Percentiles rank a stretch among this genome's conserved stretches.
Evolutionary conservation across 2,329 filamentous ascomycete genomes (phyloP).

Genomic region (Botrytis pseudocinerea): DNA sequence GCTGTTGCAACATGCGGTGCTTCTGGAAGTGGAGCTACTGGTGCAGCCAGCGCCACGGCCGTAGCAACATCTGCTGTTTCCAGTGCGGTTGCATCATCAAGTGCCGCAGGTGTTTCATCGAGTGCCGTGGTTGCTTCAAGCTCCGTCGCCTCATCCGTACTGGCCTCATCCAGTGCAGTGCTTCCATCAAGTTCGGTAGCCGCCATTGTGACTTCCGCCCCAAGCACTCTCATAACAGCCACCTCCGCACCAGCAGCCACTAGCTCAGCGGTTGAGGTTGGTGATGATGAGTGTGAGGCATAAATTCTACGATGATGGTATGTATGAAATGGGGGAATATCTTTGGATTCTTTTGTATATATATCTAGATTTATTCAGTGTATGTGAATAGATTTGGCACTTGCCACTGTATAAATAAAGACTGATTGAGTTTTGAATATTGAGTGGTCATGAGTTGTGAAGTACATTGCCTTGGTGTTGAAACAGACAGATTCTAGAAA

Average conservation of each 20-base stretch:
- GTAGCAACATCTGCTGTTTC: not conserved
- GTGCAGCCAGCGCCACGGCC: not conserved
- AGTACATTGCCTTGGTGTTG: not conserved
- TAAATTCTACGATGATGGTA: not conserved
- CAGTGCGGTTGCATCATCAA: not conserved
- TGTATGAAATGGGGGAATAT: not conserved
- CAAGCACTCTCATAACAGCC: slow-evolving; percentile 5
- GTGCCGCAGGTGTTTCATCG: not conserved
- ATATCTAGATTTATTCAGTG: slow-evolving; percentile 6
- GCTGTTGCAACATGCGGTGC: slow-evolving; percentile 27
- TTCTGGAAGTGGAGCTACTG: not conserved
- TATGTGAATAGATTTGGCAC: not conserved
- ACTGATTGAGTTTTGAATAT: not conserved
- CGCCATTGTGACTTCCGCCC: not conserved
- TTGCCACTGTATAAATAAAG: not conserved
- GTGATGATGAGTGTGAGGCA: slow-evolving; percentile 17
- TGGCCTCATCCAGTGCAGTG: not conserved
- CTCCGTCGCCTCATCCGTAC: not conserved
- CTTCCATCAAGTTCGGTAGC: not conserved
- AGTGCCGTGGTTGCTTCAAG: not conserved
- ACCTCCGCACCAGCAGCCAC: not conserved
- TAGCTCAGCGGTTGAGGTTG: not conserved
- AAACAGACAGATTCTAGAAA: not conserved
- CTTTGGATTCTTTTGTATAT: slow-evolving; percentile 17
- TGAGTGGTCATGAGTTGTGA: not conserved